Evolutionary conservation across 2,329 filamentous ascomycete species (phyloP).

Genomic region (Gnomoniopsis smithogilvyi): DNA sequence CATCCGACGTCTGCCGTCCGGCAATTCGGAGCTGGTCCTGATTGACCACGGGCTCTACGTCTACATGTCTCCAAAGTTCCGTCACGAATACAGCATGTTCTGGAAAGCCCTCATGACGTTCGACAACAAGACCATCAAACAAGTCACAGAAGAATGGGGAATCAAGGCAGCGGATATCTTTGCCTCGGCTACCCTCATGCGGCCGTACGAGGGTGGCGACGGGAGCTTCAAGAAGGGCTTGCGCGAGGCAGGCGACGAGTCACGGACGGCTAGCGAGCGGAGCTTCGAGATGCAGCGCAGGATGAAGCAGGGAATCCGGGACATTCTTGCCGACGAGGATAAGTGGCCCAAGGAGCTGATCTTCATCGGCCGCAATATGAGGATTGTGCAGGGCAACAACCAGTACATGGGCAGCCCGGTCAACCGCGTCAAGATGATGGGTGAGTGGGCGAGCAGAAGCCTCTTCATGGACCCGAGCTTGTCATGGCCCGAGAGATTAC

Average conservation of each 20-base stretch:
- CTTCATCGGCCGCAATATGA: constrained; percentile 87
- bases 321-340: constrained; percentile 77
- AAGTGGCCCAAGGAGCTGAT: constrained; percentile 89
- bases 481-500: constrained; percentile 57
- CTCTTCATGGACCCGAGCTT: constrained; percentile 72
- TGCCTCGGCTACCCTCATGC: constrained; percentile 83
- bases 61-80: constrained; percentile 78
- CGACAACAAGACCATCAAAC: constrained; percentile 75
- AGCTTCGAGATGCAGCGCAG: constrained; percentile 87
- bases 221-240: constrained; percentile 60
- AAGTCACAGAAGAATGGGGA: constrained; percentile 78
- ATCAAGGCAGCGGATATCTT: constrained; percentile 88
- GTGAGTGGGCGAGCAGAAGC: constrained; percentile 81
- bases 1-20: constrained; percentile 77
- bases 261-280: constrained; percentile 63
- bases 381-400: constrained; percentile 92
- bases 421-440: constrained; percentile 92
- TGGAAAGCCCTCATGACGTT: constrained; percentile 95
- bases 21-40: constrained; percentile 85
- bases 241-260: constrained; percentile 48
- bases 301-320: constrained; percentile 66
- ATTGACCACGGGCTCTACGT: constrained; percentile 98
- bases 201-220: constrained; percentile 86
- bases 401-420: constrained; percentile 86
- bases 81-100: constrained; percentile 81